Evolutionary conservation across 2,329 filamentous ascomycete species (phyloP).

Genomic region (Verticillium dahliae): DNA sequence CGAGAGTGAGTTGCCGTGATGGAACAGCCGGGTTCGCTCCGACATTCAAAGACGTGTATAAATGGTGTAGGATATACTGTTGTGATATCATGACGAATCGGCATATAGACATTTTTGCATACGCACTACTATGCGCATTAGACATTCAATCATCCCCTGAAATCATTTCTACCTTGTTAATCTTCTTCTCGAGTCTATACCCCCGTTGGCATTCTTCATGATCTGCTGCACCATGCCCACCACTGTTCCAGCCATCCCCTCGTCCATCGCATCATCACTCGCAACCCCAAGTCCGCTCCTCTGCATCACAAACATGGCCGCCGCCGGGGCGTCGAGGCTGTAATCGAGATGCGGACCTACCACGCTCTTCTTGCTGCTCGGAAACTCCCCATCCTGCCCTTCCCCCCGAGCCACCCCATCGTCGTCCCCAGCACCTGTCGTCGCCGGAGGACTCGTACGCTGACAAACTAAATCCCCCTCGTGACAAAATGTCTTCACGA

Average conservation of each 20-base stretch:
- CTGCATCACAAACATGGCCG: constrained; percentile 14
- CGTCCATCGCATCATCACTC: constrained; percentile 14
- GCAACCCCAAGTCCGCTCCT: constrained; percentile 16
- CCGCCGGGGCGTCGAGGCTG: constrained; percentile 10
- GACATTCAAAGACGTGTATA: neutral
- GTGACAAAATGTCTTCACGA: constrained; percentile 18
- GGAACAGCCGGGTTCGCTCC: neutral
- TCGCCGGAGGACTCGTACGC: neutral
- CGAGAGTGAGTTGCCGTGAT: neutral
- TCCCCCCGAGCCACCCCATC: neutral
- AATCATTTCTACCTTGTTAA: neutral
- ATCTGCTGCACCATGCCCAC: constrained; percentile 10
- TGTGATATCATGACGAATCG: neutral
- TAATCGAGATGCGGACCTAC: constrained; percentile 10
- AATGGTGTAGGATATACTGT: neutral
- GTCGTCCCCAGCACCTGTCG: neutral
- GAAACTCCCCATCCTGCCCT: neutral
- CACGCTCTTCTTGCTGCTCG: constrained; percentile 3
- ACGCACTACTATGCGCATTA: neutral
- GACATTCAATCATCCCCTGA: neutral
- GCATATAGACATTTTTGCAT: neutral
- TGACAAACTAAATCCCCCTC: constrained; percentile 21
- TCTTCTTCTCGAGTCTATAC: neutral
- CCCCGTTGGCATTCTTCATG: neutral
- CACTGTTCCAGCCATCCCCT: constrained; percentile 14